Percentiles rank a stretch among this genome's conserved stretches.
Evolutionary conservation across 208 protist genomes (phyloP).

Genomic region (Lotmaria passim): DNA sequence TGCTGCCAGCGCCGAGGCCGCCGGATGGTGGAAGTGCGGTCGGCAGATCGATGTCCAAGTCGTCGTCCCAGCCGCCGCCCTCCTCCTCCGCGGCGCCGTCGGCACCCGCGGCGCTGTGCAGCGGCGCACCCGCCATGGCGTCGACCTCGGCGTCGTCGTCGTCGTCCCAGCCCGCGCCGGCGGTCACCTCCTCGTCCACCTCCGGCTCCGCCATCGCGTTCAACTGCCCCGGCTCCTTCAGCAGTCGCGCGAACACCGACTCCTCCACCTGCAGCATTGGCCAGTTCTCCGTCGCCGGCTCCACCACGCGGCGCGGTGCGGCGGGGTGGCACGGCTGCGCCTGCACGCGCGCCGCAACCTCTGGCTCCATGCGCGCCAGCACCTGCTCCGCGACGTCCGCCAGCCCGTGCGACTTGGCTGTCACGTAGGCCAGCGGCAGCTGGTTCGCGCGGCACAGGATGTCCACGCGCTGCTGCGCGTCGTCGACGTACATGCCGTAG

Average conservation of each 20-base stretch:
- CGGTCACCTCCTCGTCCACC: constrained; percentile 37
- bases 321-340: constrained; percentile 9
- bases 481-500: constrained; percentile 94
- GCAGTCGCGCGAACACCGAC: constrained; percentile 73
- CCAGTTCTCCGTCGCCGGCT: constrained; percentile 74
- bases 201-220: constrained; percentile 39
- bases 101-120: constrained; percentile 12
- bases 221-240: constrained; percentile 67
- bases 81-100: constrained; percentile 27
- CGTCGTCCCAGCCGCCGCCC: constrained; percentile 74
- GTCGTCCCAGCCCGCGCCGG: constrained; percentile 63
- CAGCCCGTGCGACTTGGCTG: constrained; percentile 80
- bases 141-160: constrained; percentile 44
- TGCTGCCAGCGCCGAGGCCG: constrained; percentile 11
- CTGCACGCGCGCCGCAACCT: constrained; percentile 50
- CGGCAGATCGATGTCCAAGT: constrained; percentile 75
- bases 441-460: constrained; percentile 79
- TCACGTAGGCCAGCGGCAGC: constrained; percentile 42
- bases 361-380: constrained; percentile 51
- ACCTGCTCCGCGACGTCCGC: constrained; percentile 76
- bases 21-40: constrained; percentile 18
- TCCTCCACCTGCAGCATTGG: constrained; percentile 83
- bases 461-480: constrained; percentile 83
- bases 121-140: constrained; percentile 11
- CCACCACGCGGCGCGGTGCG: constrained; percentile 18